Base-by-base conservation (phyloP, 208 protist genomes). In the Leishmania mexicana region DNA sequence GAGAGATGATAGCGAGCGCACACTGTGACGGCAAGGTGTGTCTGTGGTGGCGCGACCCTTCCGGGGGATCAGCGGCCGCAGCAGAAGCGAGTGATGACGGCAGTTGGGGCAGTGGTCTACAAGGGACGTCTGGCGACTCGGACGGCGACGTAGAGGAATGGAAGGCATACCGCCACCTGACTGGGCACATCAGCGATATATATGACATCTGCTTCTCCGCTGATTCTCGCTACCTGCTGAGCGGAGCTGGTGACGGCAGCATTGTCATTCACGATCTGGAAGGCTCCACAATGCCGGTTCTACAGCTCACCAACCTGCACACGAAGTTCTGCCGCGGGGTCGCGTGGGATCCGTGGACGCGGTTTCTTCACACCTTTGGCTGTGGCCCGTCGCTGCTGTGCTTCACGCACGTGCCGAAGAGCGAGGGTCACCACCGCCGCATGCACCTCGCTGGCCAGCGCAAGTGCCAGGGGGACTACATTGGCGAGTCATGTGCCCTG, bases 191-290 rank as follows among this genome's bases (percentile, higher is more conserved):
- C 79, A 92, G 89, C 78, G 94, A 97, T 81, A 93, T 96, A 57
- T 95, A 95, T 64, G 94, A 97, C 82, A 28, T 97, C 24, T 91
- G 88, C 85, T 96, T 97, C 79, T 97, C 94, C 0, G 90, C 94
- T 13, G 92, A 96, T 84, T 93, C 92, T 19, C 90, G 88, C 45
- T 96, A 96, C 64, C 83, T 97, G 28, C 65, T 97, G 35, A 96
- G 89, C 83, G 93, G 88, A 0, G 89, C 88, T 21, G 87, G 90
- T 1, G 93, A 97, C 54, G 94, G 94, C 73, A 95, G 90, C 78
- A 85, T 97, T 60, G 87, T 93, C 60, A 89, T 97, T 35, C 94
- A 97, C 83, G 89, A 96, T 80, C 77, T 97, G 42, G 87, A 92
- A 57, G 88, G 86, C 35, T 89, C 87, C 28, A 90, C 93, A 21